Conservation (phyloP, 2,329 filamentous ascomycete genomes). For the Erysiphe pisi region DNA sequence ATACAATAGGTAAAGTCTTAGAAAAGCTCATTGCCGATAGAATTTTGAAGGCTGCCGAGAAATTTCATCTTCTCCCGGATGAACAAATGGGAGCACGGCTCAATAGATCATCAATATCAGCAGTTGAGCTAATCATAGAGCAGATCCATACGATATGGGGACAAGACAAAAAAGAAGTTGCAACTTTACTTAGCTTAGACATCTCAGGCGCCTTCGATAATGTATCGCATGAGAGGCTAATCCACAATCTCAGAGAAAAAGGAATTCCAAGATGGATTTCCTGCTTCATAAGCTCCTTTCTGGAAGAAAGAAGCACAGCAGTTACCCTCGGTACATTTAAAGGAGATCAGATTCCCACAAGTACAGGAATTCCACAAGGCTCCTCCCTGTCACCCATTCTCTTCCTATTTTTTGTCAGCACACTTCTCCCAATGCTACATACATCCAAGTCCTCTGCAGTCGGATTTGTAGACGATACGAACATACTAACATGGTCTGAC, state of each 20-base stretch:
- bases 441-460: not conserved
- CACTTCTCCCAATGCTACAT: not conserved
- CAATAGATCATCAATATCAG: not conserved
- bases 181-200: not conserved
- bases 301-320: no score
- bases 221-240: not conserved
- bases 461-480: not conserved
- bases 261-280: slow-evolving; percentile 12
- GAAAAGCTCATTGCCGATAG: not conserved
- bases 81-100: not conserved
- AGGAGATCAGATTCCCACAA: no score
- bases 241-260: slow-evolving; percentile 19
- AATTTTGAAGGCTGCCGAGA: slow-evolving; percentile 21
- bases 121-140: not conserved
- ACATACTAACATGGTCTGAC: not conserved
- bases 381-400: not conserved
- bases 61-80: not conserved
- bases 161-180: not conserved
- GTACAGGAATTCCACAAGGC: no score
- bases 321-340: no score
- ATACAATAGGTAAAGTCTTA: not conserved
- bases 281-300: not conserved
- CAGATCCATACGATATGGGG: slow-evolving; percentile 12
- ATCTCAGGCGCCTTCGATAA: not conserved
- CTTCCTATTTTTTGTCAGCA: not conserved